Percentiles rank a stretch among this genome's conserved stretches.
Conservation (phyloP, 2,329 filamentous ascomycete species). For the Venturia asperata region DNA sequence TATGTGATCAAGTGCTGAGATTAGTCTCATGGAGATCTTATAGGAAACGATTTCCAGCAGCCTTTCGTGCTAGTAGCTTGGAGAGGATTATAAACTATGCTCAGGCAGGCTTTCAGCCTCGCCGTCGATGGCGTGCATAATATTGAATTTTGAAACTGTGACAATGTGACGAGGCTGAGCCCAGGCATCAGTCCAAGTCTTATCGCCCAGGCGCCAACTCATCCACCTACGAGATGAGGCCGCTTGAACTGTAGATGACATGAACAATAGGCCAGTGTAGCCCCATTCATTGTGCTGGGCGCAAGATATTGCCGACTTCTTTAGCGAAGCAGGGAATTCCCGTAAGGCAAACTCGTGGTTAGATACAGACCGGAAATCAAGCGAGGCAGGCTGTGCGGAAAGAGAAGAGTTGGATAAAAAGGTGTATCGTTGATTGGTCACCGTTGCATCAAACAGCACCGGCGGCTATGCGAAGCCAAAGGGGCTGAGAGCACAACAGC, state of each 20-base stretch:
- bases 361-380: background rate
- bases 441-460: background rate
- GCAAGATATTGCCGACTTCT: background rate
- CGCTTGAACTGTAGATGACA: background rate
- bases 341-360: background rate
- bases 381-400: background rate
- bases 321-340: background rate
- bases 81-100: background rate
- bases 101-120: background rate
- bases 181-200: background rate
- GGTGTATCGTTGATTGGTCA: background rate
- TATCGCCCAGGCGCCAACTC: background rate
- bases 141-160: background rate
- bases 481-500: background rate
- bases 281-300: background rate
- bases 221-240: background rate
- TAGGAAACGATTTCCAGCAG: too few species aligned
- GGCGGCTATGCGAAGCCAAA: background rate
- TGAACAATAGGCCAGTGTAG: background rate
- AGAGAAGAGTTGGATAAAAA: background rate
- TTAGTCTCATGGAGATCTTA: too few species aligned
- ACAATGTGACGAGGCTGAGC: background rate
- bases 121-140: background rate
- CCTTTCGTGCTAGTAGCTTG: background rate
- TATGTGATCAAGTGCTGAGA: too few species aligned